Conservation (phyloP, 768 basidiomycete genomes). For the Lepiota venenata region DNA sequence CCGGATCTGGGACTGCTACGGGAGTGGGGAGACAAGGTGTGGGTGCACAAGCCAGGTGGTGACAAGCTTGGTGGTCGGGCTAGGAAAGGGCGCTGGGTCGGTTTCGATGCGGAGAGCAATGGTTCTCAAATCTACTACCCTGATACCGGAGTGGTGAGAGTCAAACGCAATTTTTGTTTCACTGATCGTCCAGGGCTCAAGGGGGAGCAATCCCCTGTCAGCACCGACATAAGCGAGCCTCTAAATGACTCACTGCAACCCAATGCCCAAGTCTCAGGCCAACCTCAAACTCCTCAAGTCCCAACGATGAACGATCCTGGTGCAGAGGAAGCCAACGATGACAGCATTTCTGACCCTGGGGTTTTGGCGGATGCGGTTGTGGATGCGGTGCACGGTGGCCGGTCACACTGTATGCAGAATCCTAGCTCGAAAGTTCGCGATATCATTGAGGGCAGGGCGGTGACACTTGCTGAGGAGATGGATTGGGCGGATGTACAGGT, state of each 20-base stretch:
- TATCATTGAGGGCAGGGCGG: no score
- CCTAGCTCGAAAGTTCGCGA: no score
- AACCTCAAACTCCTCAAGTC: no score
- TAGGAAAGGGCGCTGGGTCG: conserved; percentile 29
- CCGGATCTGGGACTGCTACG: conserved; percentile 21
- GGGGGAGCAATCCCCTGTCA: no score
- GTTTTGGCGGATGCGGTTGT: no score
- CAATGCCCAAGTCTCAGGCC: conserved; percentile 13
- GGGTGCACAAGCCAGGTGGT: conserved; percentile 17
- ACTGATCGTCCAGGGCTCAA: conserved; percentile 10
- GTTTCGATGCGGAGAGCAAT: conserved; percentile 24
- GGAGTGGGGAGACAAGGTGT: conserved; percentile 31
- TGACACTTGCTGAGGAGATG: neutral
- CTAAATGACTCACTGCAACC: conserved; percentile 2
- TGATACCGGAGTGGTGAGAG: conserved; percentile 20
- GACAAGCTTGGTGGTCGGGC: conserved; percentile 17
- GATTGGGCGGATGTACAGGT: neutral
- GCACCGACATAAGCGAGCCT: conserved; percentile 6
- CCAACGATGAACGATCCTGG: no score
- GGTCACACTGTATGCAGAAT: no score
- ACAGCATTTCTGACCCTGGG: no score
- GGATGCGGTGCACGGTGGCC: neutral
- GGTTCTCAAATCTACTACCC: conserved; percentile 32
- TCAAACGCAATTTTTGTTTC: conserved; percentile 24
- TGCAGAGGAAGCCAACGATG: no score